These are phyloP conservation scores for Salvia sclarea DNA, from an alignment of 305 asterid species.

Conservation along the genomic window DNA sequence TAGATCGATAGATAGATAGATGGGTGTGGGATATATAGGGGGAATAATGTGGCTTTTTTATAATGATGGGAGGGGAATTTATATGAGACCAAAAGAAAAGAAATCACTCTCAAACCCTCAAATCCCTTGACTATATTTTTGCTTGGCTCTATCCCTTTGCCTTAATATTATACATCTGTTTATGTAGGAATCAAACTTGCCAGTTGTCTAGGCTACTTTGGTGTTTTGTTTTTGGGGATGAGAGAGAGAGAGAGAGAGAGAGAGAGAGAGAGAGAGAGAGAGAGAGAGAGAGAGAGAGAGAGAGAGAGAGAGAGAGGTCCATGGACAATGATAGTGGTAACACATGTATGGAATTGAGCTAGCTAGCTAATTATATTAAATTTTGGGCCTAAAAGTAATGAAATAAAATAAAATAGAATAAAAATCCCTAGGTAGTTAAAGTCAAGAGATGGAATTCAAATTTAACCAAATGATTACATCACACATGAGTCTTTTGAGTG, in stretches of 20 bases:
- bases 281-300: slow-evolving; percentile 31
- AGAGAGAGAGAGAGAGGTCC: slow-evolving; percentile 30
- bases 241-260: slow-evolving; percentile 23
- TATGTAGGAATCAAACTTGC: slow-evolving; percentile 44
- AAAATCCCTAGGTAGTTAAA: neutral
- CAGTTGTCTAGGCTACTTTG: slow-evolving; percentile 47
- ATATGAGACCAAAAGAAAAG: slow-evolving; percentile 39
- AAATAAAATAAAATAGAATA: too few species aligned
- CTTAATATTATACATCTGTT: slow-evolving; percentile 33
- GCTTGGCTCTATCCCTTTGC: slow-evolving; percentile 37
- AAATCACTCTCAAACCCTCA: slow-evolving; percentile 29
- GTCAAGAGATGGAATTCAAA: neutral
- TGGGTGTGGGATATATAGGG: slow-evolving; percentile 15
- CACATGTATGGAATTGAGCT: slow-evolving; percentile 31
- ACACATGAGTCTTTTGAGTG: neutral
- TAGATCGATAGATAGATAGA: neutral
- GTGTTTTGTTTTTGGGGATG: slow-evolving; percentile 25
- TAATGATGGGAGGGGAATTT: slow-evolving; percentile 27
- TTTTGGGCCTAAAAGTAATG: neutral
- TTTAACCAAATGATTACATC: neutral
- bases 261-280: slow-evolving; percentile 31
- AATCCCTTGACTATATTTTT: slow-evolving; percentile 32
- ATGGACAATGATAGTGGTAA: slow-evolving; percentile 36
- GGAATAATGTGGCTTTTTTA: slow-evolving; percentile 37
- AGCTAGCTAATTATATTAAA: neutral